Evolutionary conservation across 441 rosid species (phyloP).

Genomic region (Erysimum cheiri): DNA sequence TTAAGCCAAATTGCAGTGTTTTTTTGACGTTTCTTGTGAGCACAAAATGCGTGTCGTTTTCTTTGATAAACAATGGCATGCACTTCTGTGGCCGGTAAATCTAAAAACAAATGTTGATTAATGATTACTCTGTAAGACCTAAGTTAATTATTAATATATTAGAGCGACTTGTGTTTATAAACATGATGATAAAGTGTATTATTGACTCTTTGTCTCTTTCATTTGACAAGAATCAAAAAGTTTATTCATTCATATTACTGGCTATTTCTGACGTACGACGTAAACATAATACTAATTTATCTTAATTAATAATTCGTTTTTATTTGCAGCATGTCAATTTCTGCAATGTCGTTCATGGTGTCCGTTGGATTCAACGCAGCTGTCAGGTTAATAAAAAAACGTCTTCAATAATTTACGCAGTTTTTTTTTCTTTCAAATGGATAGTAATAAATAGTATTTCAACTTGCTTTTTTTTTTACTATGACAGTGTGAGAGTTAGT

Average conservation of each 20-base stretch:
- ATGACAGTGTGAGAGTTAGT: slow-evolving; percentile 47
- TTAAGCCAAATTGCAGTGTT: background rate
- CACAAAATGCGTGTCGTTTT: slow-evolving; percentile 27
- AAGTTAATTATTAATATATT: slow-evolving; percentile 14
- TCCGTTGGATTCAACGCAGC: slow-evolving; percentile 61
- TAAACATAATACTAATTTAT: background rate
- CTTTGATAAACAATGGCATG: background rate
- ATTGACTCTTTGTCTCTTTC: background rate
- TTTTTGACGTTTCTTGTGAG: background rate
- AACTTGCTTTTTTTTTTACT: background rate
- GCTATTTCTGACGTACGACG: background rate
- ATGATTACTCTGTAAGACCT: slow-evolving; percentile 9
- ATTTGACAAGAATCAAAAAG: background rate
- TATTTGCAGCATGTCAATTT: slow-evolving; percentile 49
- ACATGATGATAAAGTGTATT: background rate
- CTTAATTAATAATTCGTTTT: background rate
- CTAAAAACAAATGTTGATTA: too few relatives aligned
- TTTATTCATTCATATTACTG: background rate
- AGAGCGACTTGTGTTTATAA: background rate
- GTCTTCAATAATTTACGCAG: background rate
- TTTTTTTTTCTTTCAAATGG: background rate
- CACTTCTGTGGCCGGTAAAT: slow-evolving; percentile 18
- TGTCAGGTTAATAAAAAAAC: slow-evolving; percentile 44
- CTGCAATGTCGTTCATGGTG: slow-evolving; percentile 48
- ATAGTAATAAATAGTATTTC: too few relatives aligned